These are phyloP conservation scores for Saturnispora dispora DNA, from an alignment of 805 yeast species.

Conservation along the genomic window DNA sequence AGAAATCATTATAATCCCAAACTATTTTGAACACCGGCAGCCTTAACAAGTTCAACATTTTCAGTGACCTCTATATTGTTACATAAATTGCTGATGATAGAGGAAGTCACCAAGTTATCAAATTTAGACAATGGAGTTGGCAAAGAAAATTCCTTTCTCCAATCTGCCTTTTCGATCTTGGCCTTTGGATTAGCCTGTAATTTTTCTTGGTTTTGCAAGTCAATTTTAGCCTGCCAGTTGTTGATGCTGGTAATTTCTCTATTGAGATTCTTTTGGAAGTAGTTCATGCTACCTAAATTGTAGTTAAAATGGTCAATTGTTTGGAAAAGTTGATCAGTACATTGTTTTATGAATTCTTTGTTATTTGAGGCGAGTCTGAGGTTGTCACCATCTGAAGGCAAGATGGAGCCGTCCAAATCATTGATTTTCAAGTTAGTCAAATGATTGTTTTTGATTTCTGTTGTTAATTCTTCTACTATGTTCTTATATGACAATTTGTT, in stretches of 20 bases:
- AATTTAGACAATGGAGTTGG: conserved; percentile 70
- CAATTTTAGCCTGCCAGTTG: conserved; percentile 45
- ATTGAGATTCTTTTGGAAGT: conserved; percentile 66
- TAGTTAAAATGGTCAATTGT: conserved; percentile 68
- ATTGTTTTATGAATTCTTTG: conserved; percentile 27
- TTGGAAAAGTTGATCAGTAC: conserved; percentile 54
- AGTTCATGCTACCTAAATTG: conserved; percentile 72
- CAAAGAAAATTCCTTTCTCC: conserved; percentile 56
- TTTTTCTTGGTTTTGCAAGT: neutral
- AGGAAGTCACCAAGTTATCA: conserved; percentile 59
- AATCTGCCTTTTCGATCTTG: conserved; percentile 39
- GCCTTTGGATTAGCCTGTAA: neutral
- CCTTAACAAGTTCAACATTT: conserved; percentile 42
- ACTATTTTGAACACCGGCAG: neutral
- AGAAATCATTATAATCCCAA: neutral
- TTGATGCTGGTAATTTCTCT: conserved; percentile 61
- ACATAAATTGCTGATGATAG: conserved; percentile 62
- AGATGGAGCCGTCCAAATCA: conserved; percentile 13
- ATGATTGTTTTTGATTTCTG: conserved; percentile 57
- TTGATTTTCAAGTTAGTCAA: conserved; percentile 36
- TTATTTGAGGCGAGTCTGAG: conserved; percentile 33
- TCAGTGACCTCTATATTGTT: conserved; percentile 63
- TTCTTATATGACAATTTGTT: conserved; percentile 54
- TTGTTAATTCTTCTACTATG: conserved; percentile 63
- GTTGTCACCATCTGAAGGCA: conserved; percentile 15